Percentiles rank a stretch among this genome's conserved stretches.
These are phyloP conservation scores for Scenedesmus sp. DNA, from an alignment of 163 green algal species.

Conservation along the genomic window DNA sequence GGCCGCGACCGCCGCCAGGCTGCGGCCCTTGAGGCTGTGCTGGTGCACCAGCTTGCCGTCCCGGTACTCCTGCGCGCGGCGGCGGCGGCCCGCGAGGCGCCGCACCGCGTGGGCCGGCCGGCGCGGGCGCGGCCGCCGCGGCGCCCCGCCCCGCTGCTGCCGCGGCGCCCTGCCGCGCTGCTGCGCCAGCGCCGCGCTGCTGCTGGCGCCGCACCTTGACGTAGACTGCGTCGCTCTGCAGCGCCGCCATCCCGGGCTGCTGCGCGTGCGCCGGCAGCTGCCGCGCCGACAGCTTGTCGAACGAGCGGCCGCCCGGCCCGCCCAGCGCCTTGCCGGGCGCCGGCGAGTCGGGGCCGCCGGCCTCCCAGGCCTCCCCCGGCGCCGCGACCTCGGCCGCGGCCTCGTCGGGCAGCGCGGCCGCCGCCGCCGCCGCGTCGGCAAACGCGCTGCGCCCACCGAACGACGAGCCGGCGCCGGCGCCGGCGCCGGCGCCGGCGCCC, in stretches of 20 bases:
- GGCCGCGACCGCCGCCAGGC: conserved; percentile 62
- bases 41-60: conserved; percentile 65
- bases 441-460: conserved; percentile 8
- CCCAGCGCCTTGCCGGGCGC: not conserved
- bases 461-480: not conserved
- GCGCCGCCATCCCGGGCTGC: not conserved
- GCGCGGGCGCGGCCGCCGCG: too few species aligned
- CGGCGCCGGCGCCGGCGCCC: not conserved
- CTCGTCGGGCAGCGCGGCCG: conserved; percentile 20
- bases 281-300: conserved; percentile 4
- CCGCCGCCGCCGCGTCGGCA: conserved; percentile 10
- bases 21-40: conserved; percentile 52
- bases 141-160: not conserved
- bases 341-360: too few species aligned
- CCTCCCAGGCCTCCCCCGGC: too few species aligned
- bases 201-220: conserved; percentile 1
- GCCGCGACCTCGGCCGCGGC: conserved; percentile 12
- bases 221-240: not conserved
- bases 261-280: not conserved
- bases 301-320: not conserved
- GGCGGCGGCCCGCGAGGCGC: too few species aligned
- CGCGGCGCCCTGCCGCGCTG: not conserved
- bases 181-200: not conserved
- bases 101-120: too few species aligned
- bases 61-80: conserved; percentile 65